phyloP scores from a whole-genome alignment of 2,329 filamentous ascomycete species.

The Penicillium concentricum region DNA sequence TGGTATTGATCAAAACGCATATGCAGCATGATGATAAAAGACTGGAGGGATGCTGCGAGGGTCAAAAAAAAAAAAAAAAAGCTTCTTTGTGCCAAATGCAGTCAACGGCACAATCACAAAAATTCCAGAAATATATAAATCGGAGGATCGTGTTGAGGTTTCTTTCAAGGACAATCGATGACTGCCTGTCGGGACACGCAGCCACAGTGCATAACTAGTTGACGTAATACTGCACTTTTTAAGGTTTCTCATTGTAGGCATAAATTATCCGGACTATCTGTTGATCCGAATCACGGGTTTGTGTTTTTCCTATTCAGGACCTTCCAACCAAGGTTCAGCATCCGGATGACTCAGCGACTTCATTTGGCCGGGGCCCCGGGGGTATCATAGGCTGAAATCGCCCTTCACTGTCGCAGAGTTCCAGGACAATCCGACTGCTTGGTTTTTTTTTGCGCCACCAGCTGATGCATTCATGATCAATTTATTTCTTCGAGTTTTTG shows the following conservation, averaged over 20 bases:
- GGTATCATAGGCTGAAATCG: conserved; percentile 1
- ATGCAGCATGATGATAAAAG: conserved; percentile 16
- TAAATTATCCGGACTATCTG: background rate
- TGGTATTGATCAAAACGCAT: conserved; percentile 11
- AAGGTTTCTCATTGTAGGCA: background rate
- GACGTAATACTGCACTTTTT: conserved; percentile 1
- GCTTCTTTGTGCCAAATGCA: background rate
- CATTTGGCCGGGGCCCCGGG: background rate
- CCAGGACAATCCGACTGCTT: background rate
- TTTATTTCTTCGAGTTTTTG: conserved; percentile 10
- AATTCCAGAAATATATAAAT: background rate
- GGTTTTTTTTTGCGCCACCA: conserved; percentile 4
- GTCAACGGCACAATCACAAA: background rate
- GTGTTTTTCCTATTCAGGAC: background rate
- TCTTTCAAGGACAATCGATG: background rate
- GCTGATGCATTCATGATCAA: conserved; percentile 8
- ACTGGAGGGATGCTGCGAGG: background rate
- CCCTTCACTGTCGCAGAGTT: conserved; percentile 4
- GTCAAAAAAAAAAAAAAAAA: background rate
- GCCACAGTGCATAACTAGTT: conserved; percentile 8
- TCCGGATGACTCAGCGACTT: conserved; percentile 1
- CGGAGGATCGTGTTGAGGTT: background rate
- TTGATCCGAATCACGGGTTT: background rate
- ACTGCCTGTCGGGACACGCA: conserved; percentile 7
- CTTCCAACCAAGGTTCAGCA: too few relatives aligned